Evolutionary conservation across 179 eudicot genomes (phyloP).

Genomic region (Beta macrorhiza): DNA sequence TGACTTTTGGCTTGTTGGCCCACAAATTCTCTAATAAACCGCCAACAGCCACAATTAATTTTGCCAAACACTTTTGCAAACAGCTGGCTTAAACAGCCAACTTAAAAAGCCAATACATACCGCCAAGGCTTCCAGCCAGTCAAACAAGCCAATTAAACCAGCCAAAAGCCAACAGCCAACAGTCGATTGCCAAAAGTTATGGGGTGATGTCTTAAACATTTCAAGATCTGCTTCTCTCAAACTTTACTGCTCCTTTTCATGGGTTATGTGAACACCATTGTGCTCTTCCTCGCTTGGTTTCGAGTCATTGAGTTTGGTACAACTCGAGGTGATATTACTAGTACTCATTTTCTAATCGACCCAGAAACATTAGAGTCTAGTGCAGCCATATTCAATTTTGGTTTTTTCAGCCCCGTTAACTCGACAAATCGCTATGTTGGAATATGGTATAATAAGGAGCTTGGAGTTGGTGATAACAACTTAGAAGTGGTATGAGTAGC

Average conservation of each 20-base stretch:
- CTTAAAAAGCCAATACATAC: too few relatives aligned
- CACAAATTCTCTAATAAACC: too few relatives aligned
- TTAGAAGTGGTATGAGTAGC: conserved; percentile 32
- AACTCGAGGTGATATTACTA: conserved; percentile 1
- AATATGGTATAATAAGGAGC: conserved; percentile 26
- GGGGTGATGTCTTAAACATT: background rate
- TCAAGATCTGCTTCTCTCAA: background rate
- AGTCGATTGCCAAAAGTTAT: too few relatives aligned
- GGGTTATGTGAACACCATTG: background rate
- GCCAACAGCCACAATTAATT: too few relatives aligned
- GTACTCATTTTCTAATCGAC: conserved; percentile 4
- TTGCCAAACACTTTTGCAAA: too few relatives aligned
- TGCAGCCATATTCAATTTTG: background rate
- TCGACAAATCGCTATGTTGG: conserved; percentile 26
- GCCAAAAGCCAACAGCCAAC: too few relatives aligned
- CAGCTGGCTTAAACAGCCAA: too few relatives aligned
- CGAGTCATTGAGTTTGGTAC: background rate
- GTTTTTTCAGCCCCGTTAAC: conserved; percentile 11
- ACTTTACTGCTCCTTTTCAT: background rate
- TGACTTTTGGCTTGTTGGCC: too few relatives aligned
- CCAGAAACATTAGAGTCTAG: conserved; percentile 6
- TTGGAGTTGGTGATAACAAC: conserved; percentile 18
- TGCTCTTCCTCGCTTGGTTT: conserved; percentile 2
- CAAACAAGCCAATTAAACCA: too few relatives aligned
- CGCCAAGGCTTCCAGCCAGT: too few relatives aligned